Evolutionary conservation across 495 filamentous ascomycete genomes (phyloP), one percentile per base, ranked within the genome.

Genomic region (Trichoderma parareesei): DNA sequence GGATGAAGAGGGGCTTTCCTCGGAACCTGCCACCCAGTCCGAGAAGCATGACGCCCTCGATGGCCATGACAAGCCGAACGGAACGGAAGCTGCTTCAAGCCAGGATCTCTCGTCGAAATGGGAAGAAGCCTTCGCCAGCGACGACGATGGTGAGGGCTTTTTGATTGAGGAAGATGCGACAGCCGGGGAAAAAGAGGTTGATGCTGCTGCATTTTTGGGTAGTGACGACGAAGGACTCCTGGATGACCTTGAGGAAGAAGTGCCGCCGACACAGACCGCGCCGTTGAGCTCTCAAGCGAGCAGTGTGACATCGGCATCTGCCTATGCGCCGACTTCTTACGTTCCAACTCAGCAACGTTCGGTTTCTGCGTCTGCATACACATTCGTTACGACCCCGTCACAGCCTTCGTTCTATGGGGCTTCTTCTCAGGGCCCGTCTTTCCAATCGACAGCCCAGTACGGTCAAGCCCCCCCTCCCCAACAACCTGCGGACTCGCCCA

Each of bases 51-150:
- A 57, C 5, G 10, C 33, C 9, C 33, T 35, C 27, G 53, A 57
- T 35, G 53, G 11, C 2, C 7, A 10, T 35, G 53, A 10, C 53
- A 37, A 37, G 9, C 3, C 6, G 18, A 57, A 61, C 37, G 53
- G 61, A 48, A 42, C 55, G 4, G 55, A 61, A 14, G 57, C 64
- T 16, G 27, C 53, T 11, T 14, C 33, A 35, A 49, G 10, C n/a
- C 41, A 72, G 38, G 88, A 94, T 68, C 74, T 94, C 7, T 88
- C 89, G 59, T 89, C 88, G 2, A 85, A 87, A 67, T 97, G 94
- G 94, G 80, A 91, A 69, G 90, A 87, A 53, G 89, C 90, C 65
- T 80, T 97, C 68, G 89, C 76, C 41, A 88, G 86, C 48, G 92
- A 94, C 68, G 90, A 93, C 63, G 79, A 92, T 49, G 83, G 88